Evolutionary conservation across 495 filamentous ascomycete genomes (phyloP).

Genomic region (Penicillium odoratum): DNA sequence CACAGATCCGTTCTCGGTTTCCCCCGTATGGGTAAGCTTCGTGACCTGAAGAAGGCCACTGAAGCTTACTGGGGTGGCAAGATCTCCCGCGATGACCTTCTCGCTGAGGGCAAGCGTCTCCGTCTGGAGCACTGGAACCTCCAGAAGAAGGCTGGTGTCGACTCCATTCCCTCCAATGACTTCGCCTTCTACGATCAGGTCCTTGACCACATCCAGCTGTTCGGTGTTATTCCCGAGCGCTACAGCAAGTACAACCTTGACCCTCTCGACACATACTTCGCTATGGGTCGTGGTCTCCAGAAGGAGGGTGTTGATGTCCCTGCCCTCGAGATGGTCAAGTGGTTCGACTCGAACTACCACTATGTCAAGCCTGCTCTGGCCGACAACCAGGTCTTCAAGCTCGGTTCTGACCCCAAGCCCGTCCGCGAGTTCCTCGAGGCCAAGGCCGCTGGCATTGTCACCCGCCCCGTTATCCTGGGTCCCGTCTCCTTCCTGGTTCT

Average conservation of each 20-base stretch:
- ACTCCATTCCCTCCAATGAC: constrained; percentile 98
- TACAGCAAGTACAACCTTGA: constrained; percentile 84
- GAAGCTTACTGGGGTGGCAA: constrained; percentile 97
- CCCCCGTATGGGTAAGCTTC: constrained; percentile 93
- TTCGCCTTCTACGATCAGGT: constrained; percentile 99
- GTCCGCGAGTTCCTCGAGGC: constrained; percentile 93
- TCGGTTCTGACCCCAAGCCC: constrained; percentile 83
- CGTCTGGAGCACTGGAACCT: constrained; percentile 98
- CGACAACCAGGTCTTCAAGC: constrained; percentile 93
- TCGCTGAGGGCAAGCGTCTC: constrained; percentile 93
- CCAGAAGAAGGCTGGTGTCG: constrained; percentile 95
- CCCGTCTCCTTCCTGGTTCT: constrained; percentile 96
- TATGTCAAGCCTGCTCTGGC: constrained; percentile 98
- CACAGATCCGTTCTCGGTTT: constrained; percentile 70
- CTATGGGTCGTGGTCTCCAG: constrained; percentile 98
- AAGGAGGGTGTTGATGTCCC: constrained; percentile 86
- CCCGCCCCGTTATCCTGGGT: constrained; percentile 91
- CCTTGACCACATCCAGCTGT: constrained; percentile 97
- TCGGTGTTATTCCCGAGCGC: constrained; percentile 87
- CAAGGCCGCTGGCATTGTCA: constrained; percentile 90
- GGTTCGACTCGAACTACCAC: constrained; percentile 99
- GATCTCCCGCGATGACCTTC: constrained; percentile 81
- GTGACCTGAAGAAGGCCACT: constrained; percentile 99
- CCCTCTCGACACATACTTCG: constrained; percentile 95
- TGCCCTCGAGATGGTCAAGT: constrained; percentile 98